Evolutionary conservation across 441 rosid genomes (phyloP), one percentile per base, ranked within the genome.

Genomic region (Hura crepitans): DNA sequence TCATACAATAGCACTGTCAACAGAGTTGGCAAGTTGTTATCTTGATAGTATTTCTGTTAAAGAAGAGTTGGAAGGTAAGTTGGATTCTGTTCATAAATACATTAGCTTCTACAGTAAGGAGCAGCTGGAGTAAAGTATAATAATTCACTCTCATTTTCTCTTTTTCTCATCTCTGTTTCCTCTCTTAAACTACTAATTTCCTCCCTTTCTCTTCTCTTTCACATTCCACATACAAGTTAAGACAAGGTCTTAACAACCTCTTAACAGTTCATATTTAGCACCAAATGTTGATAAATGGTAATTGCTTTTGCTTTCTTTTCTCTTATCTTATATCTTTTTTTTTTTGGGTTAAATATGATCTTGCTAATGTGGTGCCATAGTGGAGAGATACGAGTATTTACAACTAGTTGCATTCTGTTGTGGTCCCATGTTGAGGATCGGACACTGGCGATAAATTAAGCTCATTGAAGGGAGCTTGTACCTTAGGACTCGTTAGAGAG

Each of bases 341-440:
- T 23, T 49, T 49, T 65, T 57, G 45, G 25, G 4, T 66, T 28
- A 68, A 69, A 33, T 68, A 71, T 57, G 65, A 65, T 51, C 17
- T 31, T 47, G 12, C 51, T 72, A 31, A 20, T 39, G 15, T 62
- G 33, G 11, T 37, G 31, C 31, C 66, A 6, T 17, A 55, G 47
- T 49, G 13, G 31, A 65, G 69, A 53, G 37, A 59, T 64, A 11
- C 15, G 25, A 62, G 14, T 6, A 11, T 33, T 39, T 3, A 15
- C 64, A 23, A 64, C 35, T 62, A 18, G 63, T 42, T 49, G 47
- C 51, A 20, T n/a, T n/a, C n/a, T n/a, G n/a, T n/a, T n/a, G n/a
- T n/a, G n/a, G n/a, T n/a, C n/a, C n/a, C n/a, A n/a, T n/a, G n/a
- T n/a, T n/a, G n/a, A n/a, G n/a, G n/a, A n/a, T n/a, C n/a, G n/a